A percentile compares a stretch with the other conserved stretches of the same genome.
Evolutionary conservation across 768 basidiomycete species (phyloP).

Genomic region (Neoboletus magnificus): DNA sequence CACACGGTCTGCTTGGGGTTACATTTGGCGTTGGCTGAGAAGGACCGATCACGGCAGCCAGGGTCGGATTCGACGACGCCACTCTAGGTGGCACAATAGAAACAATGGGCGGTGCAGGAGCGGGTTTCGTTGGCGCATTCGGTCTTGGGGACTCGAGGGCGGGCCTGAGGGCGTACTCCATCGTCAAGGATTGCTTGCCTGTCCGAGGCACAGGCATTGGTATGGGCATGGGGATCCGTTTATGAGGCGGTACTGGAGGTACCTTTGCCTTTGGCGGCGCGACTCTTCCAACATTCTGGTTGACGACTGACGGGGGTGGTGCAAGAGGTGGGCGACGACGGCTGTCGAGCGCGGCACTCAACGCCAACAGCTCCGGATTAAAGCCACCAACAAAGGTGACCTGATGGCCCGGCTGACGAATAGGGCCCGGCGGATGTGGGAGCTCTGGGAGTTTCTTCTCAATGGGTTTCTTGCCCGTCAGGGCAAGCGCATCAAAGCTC

Average conservation of each 20-base stretch:
- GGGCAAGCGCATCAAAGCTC: constrained; percentile 32
- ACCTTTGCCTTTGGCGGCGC: background rate
- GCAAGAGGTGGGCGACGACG: constrained; percentile 7
- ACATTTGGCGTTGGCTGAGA: constrained; percentile 11
- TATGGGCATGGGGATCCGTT: constrained; percentile 16
- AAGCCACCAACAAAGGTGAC: constrained; percentile 52
- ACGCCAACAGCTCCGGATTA: constrained; percentile 13
- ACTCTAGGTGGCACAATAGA: constrained; percentile 13
- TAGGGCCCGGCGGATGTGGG: background rate
- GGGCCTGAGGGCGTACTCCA: constrained; percentile 23
- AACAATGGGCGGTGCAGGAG: constrained; percentile 19
- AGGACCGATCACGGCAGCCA: constrained; percentile 1
- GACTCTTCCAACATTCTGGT: background rate
- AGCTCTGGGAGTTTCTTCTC: constrained; percentile 17
- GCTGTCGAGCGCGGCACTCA: constrained; percentile 8
- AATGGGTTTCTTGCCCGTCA: constrained; percentile 21
- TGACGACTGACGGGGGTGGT: constrained; percentile 2
- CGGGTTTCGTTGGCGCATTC: constrained; percentile 10
- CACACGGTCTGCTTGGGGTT: constrained; percentile 21
- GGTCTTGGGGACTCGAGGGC: constrained; percentile 18
- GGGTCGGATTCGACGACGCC: background rate
- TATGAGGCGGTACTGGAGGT: constrained; percentile 2
- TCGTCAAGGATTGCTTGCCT: constrained; percentile 16
- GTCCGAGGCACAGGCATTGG: constrained; percentile 36
- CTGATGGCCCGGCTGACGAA: background rate